Percentiles rank a stretch among this genome's conserved stretches.
Conservation (phyloP, 1,284 basidiomycete genomes). For the Malassezia sp. region DNA sequence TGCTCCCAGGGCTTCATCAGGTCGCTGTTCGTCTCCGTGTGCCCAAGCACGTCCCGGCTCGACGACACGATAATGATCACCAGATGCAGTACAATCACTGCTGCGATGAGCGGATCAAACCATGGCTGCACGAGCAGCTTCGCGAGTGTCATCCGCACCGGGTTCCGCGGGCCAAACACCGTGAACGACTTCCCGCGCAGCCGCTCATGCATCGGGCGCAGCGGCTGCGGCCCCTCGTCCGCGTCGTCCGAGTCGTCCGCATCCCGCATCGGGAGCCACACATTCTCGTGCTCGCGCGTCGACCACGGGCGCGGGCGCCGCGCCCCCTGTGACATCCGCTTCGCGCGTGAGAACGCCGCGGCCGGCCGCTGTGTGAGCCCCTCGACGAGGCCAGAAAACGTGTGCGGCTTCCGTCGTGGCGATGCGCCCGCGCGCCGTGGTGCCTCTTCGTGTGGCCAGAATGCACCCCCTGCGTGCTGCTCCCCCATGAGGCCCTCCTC, state of each 20-base stretch:
- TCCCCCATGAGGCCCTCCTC: too few species aligned
- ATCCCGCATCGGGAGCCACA: conserved; percentile 12
- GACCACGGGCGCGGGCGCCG: not conserved
- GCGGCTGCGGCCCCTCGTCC: not conserved
- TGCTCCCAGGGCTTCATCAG: not conserved
- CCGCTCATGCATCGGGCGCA: not conserved
- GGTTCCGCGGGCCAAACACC: conserved; percentile 56
- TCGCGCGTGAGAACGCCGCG: not conserved
- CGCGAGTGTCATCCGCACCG: conserved; percentile 21
- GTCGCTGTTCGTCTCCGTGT: conserved; percentile 71
- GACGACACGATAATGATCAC: conserved; percentile 73
- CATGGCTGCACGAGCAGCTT: conserved; percentile 52
- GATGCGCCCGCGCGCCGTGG: too few species aligned
- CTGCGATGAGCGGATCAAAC: conserved; percentile 74
- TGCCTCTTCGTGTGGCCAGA: too few species aligned
- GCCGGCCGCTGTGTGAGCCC: not conserved
- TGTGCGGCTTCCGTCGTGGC: too few species aligned
- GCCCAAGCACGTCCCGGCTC: conserved; percentile 51
- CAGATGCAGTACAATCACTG: conserved; percentile 73
- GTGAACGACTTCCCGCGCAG: conserved; percentile 71
- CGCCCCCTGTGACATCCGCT: not conserved
- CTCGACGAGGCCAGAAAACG: not conserved
- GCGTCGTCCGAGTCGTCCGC: not conserved
- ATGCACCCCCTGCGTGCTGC: too few species aligned
- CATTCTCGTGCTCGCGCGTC: not conserved